phyloP scores from a whole-genome alignment of 495 filamentous ascomycete genomes.

The Penicillium salamii region DNA sequence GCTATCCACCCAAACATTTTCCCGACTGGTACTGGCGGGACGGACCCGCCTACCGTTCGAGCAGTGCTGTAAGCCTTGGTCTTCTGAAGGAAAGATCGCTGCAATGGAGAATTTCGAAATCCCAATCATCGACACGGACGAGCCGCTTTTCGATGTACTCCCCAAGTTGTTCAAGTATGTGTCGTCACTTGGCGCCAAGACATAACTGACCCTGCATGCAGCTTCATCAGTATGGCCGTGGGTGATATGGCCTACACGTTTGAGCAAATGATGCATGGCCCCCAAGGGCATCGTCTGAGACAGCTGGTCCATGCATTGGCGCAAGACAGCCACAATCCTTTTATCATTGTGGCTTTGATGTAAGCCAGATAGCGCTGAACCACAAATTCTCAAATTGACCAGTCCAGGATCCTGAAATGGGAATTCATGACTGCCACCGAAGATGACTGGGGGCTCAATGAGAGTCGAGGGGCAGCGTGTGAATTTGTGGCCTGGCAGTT shows the following conservation, averaged over 20 bases:
- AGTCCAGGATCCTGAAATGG: conserved; percentile 70
- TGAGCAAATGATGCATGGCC: conserved; percentile 71
- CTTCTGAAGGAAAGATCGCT: conserved; percentile 7
- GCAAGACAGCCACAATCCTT: conserved; percentile 64
- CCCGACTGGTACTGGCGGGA: background rate
- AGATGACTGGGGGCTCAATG: conserved; percentile 70
- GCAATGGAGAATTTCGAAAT: conserved; percentile 36
- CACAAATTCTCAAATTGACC: too few species aligned
- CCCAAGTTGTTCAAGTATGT: conserved; percentile 64
- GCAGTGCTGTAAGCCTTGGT: too few species aligned
- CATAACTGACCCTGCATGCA: background rate
- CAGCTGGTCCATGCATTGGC: conserved; percentile 64
- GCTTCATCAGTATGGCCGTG: conserved; percentile 55
- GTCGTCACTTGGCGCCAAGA: background rate
- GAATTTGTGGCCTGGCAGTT: conserved; percentile 93
- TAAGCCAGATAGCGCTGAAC: too few species aligned
- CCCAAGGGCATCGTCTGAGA: conserved; percentile 61
- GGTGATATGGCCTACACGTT: conserved; percentile 66
- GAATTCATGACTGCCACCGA: conserved; percentile 58
- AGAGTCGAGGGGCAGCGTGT: conserved; percentile 78
- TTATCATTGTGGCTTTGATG: conserved; percentile 77
- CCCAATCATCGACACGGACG: conserved; percentile 61
- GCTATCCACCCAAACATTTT: background rate
- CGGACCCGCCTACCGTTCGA: background rate
- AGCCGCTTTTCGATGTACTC: conserved; percentile 63